Evolutionary conservation across 306 rosid genomes (phyloP), one percentile per base, ranked within the genome.

Genomic region (Prosopis cineraria): DNA sequence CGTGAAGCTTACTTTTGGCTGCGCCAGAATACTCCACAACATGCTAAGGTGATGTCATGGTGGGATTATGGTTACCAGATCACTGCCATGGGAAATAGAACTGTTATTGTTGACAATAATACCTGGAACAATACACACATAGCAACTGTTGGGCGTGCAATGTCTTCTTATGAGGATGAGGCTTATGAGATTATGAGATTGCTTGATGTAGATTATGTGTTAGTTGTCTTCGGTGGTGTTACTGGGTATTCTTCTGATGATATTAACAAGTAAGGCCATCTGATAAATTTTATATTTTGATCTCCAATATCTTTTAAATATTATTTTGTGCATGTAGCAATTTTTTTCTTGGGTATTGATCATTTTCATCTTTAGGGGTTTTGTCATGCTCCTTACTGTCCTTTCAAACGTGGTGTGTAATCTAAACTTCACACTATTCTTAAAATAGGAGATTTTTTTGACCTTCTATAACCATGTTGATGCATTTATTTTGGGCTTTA

Each of bases 1-100:
- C 98, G 98, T 70, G 98, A 95, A 81, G 98, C 98, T 59, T 95
- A 95, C 97, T 95, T 87, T 87, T 95, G 98, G 98, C 98, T 95
- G 64, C 92, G 93, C 56, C 97, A 93, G 77, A 95, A 95, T 83
- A 95, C 98, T 74, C 97, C 98, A 77, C 80, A 76, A 1, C 98
- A 95, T 84, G 98, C 98, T 70, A 95, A 95, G 84, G 93, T 95
- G 84, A 95, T 95, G 98, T 95, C 98, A 62, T 95, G 98, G 98
- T 95, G 98, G 98, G 98, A 95, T 86, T 95, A 95, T 74, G 98
- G 98, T 47, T 95, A 95, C 80, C 98, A 95, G 83, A 95, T 95
- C 81, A 92, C 98, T 25, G 97, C 98, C 40, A 95, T 95, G 98
- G 98, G 98, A 84, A 95, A 95, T 90, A 87, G 98, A 85, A 91